phyloP scores from a whole-genome alignment of 441 rosid genomes.

The Corymbia citriodora region DNA sequence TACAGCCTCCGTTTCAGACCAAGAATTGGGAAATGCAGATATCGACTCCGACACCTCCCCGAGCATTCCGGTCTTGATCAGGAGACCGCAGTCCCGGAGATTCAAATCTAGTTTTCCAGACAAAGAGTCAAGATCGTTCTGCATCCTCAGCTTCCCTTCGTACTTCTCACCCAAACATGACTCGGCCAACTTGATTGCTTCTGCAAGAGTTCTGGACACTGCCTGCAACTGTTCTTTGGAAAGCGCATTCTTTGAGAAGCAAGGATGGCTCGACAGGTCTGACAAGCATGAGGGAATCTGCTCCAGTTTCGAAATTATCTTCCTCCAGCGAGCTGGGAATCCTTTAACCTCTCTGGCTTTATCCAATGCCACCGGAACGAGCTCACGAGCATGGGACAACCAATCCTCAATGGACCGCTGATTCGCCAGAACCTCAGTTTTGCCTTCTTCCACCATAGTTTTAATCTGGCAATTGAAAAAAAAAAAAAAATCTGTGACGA shows the following conservation, averaged over 20 bases:
- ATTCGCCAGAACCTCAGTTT: slow-evolving; percentile 21
- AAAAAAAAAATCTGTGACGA: slow-evolving; percentile 12
- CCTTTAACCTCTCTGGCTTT: slow-evolving; percentile 58
- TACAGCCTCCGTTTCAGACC: slow-evolving; percentile 34
- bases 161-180: slow-evolving; percentile 54
- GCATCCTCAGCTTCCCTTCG: slow-evolving; percentile 87
- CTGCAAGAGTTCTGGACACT: slow-evolving; percentile 51
- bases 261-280: slow-evolving; percentile 88
- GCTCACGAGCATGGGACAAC: slow-evolving; percentile 58
- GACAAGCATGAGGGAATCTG: slow-evolving; percentile 70
- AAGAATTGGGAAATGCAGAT: slow-evolving; percentile 25
- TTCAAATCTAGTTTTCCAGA: slow-evolving; percentile 72
- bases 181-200: slow-evolving; percentile 52
- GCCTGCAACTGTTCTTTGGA: slow-evolving; percentile 84
- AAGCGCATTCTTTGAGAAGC: slow-evolving; percentile 77
- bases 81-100: slow-evolving; percentile 74
- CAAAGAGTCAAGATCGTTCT: slow-evolving; percentile 86
- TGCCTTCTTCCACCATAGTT: slow-evolving; percentile 63
- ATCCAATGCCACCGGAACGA: slow-evolving; percentile 49
- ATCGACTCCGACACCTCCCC: slow-evolving; percentile 58
- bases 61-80: slow-evolving; percentile 89
- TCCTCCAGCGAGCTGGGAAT: slow-evolving; percentile 85
- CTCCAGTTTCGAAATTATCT: slow-evolving; percentile 68
- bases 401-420: slow-evolving; percentile 58
- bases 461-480: slow-evolving; percentile 13